Conservation (phyloP, 805 yeast genomes). For the Candida orba region DNA sequence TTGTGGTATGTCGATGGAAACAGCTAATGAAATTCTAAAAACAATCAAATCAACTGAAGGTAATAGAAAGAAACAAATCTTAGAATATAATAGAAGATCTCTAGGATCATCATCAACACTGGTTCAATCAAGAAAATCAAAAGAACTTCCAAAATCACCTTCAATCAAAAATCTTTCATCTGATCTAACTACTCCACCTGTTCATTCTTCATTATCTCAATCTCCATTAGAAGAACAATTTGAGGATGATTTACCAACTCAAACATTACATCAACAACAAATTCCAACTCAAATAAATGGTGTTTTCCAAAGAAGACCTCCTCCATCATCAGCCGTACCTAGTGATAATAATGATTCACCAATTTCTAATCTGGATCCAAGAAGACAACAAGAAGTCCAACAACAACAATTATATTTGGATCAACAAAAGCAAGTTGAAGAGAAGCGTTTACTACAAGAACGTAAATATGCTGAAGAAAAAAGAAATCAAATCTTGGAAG, state of each 20-base stretch:
- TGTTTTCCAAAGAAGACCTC: constrained; percentile 22
- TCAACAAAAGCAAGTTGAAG: constrained; percentile 15
- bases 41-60: constrained; percentile 73
- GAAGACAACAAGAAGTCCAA: constrained; percentile 1
- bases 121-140: constrained; percentile 1
- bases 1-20: constrained; percentile 98
- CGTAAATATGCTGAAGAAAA: constrained; percentile 12
- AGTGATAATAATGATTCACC: not conserved
- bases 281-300: constrained; percentile 8
- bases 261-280: constrained; percentile 12
- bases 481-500: constrained; percentile 7
- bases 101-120: constrained; percentile 10
- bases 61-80: constrained; percentile 21
- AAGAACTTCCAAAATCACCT: constrained; percentile 1
- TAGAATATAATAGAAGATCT: constrained; percentile 10
- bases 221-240: not conserved
- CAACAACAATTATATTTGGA: constrained; percentile 9
- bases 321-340: constrained; percentile 7
- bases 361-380: constrained; percentile 4
- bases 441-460: constrained; percentile 10
- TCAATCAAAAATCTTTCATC: not conserved
- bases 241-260: constrained; percentile 11
- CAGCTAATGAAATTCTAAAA: constrained; percentile 81
- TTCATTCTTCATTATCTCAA: not conserved
- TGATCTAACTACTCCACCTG: not conserved